Base-by-base conservation (phyloP, 257 asterid genomes). In the Jasminum sambac region DNA sequence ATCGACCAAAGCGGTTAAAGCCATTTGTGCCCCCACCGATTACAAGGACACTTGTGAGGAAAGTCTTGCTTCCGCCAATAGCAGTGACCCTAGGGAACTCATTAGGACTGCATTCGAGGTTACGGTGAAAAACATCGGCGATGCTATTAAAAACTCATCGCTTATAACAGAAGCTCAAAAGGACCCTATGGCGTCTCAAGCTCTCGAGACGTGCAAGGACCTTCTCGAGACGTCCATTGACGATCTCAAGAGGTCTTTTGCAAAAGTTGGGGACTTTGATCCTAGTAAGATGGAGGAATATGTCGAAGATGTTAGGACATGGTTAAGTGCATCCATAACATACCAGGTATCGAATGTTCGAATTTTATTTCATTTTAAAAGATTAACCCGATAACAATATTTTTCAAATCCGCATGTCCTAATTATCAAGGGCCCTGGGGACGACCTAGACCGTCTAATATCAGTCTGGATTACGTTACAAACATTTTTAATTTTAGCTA, bases 261-360 rank as follows among this genome's bases (percentile, higher is more conserved):
- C 62, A 0, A 72, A 63, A 36, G 52, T 89, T n/a, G 74, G 72
- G 6, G 7, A 10, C 2, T 78, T 82, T 36, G 85, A 82, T 10
- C 7, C 72, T 0, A 30, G 11, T 34, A 71, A 72, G 73, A 8
- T 74, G 11, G 36, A 50, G 0, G 81, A 67, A 0, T 84, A 81
- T 50, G 72, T 67, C 9, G 82, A 77, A 19, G 93, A 84, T 23
- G 76, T 89, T 14, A 80, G 70, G 38, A 81, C 86, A 0, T 87
- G 96, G 89, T 82, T 92, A 2, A 87, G 95, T 17, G 96, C 86
- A 26, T 81, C 87, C n/a, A 68, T 84, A 8, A 84, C 91, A 0
- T 73, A 80, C 42, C 93, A 23, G 62, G 62, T 55, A 23, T 17
- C 7, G 13, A 17, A 50, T 9, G 9, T 50, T 1, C 2, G 0